phyloP scores from a whole-genome alignment of 139 green algal genomes.

The Pseudopediastrum boryanum region DNA sequence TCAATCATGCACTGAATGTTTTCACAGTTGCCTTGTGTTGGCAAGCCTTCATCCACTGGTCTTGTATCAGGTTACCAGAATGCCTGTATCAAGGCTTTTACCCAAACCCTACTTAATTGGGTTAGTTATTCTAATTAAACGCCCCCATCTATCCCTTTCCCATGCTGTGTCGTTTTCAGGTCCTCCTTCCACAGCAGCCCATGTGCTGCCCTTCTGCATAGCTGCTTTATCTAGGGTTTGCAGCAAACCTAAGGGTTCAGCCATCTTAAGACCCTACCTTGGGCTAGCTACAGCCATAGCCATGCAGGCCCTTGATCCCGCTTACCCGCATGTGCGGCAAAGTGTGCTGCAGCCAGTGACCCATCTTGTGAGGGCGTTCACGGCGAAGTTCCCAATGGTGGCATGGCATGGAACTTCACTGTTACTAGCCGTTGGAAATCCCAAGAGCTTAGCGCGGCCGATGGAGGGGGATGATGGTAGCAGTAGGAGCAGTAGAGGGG shows the following conservation, averaged over 20 bases:
- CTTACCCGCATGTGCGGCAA: not conserved
- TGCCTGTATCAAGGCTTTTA: not conserved
- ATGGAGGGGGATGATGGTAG: not conserved
- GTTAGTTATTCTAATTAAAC: not conserved
- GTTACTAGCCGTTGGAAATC: constrained; percentile 31
- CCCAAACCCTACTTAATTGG: not conserved
- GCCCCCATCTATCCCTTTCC: not conserved
- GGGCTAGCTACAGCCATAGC: too few relatives aligned
- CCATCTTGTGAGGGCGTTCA: not conserved
- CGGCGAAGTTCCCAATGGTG: constrained; percentile 9
- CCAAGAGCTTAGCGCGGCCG: not conserved
- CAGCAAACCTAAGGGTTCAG: too few relatives aligned
- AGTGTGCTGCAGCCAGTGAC: not conserved
- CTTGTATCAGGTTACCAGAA: not conserved
- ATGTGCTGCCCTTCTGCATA: too few relatives aligned
- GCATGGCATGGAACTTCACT: constrained; percentile 10
- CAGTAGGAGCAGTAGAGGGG: not conserved
- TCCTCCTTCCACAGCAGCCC: not conserved
- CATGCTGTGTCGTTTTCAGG: not conserved
- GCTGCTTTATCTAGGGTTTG: constrained; percentile 36
- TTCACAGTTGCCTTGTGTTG: too few relatives aligned
- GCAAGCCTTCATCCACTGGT: not conserved
- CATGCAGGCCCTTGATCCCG: constrained; percentile 28
- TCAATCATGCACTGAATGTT: too few relatives aligned
- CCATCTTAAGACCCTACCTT: too few relatives aligned